Base-by-base conservation (phyloP, 306 rosid species). In the Trifolium subterraneum region DNA sequence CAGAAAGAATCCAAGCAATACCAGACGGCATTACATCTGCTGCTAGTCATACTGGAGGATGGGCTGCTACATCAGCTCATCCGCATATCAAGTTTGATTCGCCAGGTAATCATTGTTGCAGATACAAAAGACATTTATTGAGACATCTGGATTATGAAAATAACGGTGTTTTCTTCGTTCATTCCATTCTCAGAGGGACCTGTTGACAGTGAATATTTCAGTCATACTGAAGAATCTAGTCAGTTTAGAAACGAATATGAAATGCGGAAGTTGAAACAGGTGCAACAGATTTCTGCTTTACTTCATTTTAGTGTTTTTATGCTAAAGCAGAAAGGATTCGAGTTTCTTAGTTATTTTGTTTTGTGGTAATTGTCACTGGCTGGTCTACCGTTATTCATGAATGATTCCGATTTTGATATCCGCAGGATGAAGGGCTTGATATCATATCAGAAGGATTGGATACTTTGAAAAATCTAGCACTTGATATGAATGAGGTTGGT, bases 371-470 rank as follows among this genome's bases (percentile, higher is more conserved):
- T 68, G 20, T 45, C 45, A 23, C 45, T 8, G 35, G 61, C 14
- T 70, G 29, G 39, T 68, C n/a, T 15, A 70, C 12, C 38, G 1
- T 75, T 70, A 66, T 25, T 79, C 75, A 64, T 4, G 48, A 50
- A 27, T 76, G 68, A 78, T 72, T 48, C 15, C 19, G 25, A 18
- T 19, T 75, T 22, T 72, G 68, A 39, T 81, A 69, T 81, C 47
- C 55, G 38, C 74, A 94, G 99, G 97, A 92, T 72, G 79, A 94
- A 84, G 99, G 96, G 38, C 92, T 94, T 67, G 96, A 85, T 72
- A 22, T 92, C 82, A 94, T 94, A 86, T 92, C 97, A n/a, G 95
- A 91, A 31, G 98, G 98, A 84, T 71, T 91, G 80, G 92, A 79
- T 67, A 87, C 90, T 6, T 77, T 90, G 79, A 94, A 91, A 80